These are phyloP conservation scores for Coriolopsis trogii DNA, from an alignment of 1,284 basidiomycete genomes.

Conservation along the genomic window DNA sequence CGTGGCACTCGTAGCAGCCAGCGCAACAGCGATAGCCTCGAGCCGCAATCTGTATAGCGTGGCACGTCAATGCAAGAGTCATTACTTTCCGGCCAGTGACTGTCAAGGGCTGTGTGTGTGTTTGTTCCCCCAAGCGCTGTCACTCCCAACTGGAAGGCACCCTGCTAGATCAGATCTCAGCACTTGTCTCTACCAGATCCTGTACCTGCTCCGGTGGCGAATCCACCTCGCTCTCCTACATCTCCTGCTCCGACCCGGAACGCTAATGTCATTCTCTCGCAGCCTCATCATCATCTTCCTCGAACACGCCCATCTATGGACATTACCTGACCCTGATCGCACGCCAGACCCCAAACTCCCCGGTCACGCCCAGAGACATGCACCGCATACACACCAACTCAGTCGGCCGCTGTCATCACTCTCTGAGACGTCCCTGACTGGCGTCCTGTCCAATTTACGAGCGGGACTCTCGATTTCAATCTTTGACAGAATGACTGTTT, in stretches of 20 bases:
- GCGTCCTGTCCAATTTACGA: conserved; percentile 22
- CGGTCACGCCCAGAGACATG: conserved; percentile 2
- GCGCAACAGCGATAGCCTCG: not conserved
- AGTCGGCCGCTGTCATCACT: conserved; percentile 18
- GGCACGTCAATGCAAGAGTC: conserved; percentile 2
- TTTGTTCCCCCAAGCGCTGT: conserved; percentile 6
- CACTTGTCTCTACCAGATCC: not conserved
- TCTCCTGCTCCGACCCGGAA: conserved; percentile 12
- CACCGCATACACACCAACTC: conserved; percentile 11
- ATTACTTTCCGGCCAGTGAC: conserved; percentile 2
- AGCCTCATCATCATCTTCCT: not conserved
- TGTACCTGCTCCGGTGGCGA: conserved; percentile 2
- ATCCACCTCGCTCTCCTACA: not conserved
- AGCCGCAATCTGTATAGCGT: not conserved
- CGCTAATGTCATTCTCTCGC: conserved; percentile 12
- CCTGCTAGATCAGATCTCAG: conserved; percentile 2
- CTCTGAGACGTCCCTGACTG: conserved; percentile 18
- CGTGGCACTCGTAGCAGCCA: not conserved
- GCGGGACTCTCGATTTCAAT: conserved; percentile 15
- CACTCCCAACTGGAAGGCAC: not conserved
- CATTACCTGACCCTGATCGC: conserved; percentile 1
- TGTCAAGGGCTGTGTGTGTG: conserved; percentile 11
- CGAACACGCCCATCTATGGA: not conserved
- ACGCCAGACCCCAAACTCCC: not conserved
- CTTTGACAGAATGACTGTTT: conserved; percentile 21